A percentile compares a stretch with the other conserved stretches of the same genome.
Evolutionary conservation across 1,139 yeast genomes (phyloP).

Genomic region (Suhomyces guaymorum): DNA sequence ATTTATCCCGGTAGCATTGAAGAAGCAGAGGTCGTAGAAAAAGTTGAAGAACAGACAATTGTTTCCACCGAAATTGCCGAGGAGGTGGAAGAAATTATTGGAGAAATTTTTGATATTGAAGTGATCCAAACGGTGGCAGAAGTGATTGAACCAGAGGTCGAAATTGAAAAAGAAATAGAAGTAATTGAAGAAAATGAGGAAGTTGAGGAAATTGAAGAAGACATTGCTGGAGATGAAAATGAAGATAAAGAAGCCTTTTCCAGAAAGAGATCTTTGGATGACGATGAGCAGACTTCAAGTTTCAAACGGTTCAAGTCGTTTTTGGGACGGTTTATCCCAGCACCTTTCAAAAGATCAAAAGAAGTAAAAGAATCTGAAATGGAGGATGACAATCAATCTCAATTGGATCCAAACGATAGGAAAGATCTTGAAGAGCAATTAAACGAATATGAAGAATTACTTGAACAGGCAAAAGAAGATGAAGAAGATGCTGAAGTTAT

Average conservation of each 20-base stretch:
- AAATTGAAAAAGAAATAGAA: too few species aligned
- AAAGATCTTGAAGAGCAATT: too few species aligned
- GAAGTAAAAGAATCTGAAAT: conserved; percentile 13
- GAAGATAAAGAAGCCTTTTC: too few species aligned
- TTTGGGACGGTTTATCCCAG: conserved; percentile 3
- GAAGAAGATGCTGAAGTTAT: too few species aligned
- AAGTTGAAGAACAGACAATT: neutral
- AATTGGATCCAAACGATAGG: too few species aligned
- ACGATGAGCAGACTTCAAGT: neutral
- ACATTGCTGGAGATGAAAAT: conserved; percentile 9
- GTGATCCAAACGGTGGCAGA: conserved; percentile 1
- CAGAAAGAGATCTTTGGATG: neutral
- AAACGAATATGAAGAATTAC: too few species aligned
- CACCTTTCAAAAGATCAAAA: conserved; percentile 3
- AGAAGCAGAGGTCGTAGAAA: conserved; percentile 3
- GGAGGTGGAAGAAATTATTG: neutral
- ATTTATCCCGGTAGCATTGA: conserved; percentile 6
- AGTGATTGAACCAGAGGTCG: conserved; percentile 4
- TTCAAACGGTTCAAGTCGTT: conserved; percentile 7
- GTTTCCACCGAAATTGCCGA: neutral
- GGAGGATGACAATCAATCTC: conserved; percentile 5
- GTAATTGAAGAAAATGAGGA: conserved; percentile 6
- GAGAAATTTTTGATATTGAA: conserved; percentile 2
- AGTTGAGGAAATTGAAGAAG: conserved; percentile 6
- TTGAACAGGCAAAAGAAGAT: too few species aligned